Evolutionary conservation across 192 early-diverging fungal genomes (phyloP).

Genomic region (Coemansia sp.): DNA sequence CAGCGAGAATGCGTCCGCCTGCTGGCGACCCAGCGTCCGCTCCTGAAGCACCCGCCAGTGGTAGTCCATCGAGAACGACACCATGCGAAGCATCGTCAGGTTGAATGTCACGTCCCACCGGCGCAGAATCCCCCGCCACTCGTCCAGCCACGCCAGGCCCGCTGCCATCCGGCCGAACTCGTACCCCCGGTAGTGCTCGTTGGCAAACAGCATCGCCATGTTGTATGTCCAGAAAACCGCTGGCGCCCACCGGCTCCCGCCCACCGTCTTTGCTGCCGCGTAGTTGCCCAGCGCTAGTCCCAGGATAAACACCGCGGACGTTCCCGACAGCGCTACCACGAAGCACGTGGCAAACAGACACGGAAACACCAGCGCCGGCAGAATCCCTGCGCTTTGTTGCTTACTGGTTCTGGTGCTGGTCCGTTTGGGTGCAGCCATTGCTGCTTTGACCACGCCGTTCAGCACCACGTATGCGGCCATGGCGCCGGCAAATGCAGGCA

Average conservation of each 20-base stretch:
- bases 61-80: slow-evolving; percentile 93
- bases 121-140: slow-evolving; percentile 64
- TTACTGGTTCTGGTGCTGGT: background rate
- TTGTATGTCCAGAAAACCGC: slow-evolving; percentile 80
- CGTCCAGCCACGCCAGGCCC: slow-evolving; percentile 69
- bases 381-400: slow-evolving; percentile 1
- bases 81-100: slow-evolving; percentile 82
- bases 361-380: slow-evolving; percentile 59
- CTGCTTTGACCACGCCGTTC: slow-evolving; percentile 21
- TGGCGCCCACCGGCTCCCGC: slow-evolving; percentile 61
- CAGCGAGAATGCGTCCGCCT: slow-evolving; percentile 14
- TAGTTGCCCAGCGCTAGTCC: slow-evolving; percentile 68
- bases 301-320: slow-evolving; percentile 76
- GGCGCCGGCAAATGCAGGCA: slow-evolving; percentile 47
- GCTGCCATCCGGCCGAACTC: slow-evolving; percentile 58
- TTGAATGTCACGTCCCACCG: slow-evolving; percentile 93
- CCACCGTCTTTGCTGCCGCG: slow-evolving; percentile 57
- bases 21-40: slow-evolving; percentile 17
- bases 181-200: slow-evolving; percentile 76
- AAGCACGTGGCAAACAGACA: slow-evolving; percentile 63
- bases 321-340: slow-evolving; percentile 68
- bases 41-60: slow-evolving; percentile 73
- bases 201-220: slow-evolving; percentile 75
- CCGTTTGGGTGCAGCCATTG: background rate
- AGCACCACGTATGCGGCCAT: slow-evolving; percentile 39